phyloP scores from a whole-genome alignment of 257 asterid species.

The Cinchona pubescens region DNA sequence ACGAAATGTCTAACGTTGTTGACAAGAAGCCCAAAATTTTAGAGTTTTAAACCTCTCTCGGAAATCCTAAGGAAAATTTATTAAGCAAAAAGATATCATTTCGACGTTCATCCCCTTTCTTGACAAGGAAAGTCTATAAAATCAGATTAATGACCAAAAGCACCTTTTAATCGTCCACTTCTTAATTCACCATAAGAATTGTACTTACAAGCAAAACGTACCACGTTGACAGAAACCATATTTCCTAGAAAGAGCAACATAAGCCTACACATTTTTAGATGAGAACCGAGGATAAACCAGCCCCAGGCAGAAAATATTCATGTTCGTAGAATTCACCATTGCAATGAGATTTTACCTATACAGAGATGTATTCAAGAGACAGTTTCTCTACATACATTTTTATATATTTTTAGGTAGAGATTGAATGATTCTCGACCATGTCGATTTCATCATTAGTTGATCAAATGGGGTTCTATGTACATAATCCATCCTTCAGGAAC shows the following conservation, averaged over 20 bases:
- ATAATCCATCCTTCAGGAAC: slow-evolving; percentile 22
- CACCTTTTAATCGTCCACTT: background rate
- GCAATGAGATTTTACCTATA: slow-evolving; percentile 16
- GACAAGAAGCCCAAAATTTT: too few relatives aligned
- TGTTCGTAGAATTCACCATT: slow-evolving; percentile 9
- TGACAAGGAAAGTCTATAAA: background rate
- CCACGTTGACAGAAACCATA: background rate
- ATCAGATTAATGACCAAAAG: background rate
- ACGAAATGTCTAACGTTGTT: too few relatives aligned
- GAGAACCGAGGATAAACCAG: background rate
- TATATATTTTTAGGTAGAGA: slow-evolving; percentile 6
- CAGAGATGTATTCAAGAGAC: slow-evolving; percentile 49
- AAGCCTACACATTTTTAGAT: background rate
- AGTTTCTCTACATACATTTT: slow-evolving; percentile 14
- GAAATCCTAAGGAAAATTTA: too few relatives aligned
- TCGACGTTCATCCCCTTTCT: background rate
- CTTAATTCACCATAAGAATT: background rate
- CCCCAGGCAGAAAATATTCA: too few relatives aligned
- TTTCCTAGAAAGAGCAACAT: background rate
- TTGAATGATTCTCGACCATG: slow-evolving; percentile 4
- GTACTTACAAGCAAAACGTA: background rate
- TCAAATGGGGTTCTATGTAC: slow-evolving; percentile 35
- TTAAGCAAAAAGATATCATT: too few relatives aligned
- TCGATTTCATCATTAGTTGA: slow-evolving; percentile 21
- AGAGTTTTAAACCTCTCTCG: too few relatives aligned